Percentiles rank a stretch among this genome's conserved stretches.
Conservation (phyloP, 768 basidiomycete genomes). For the Suillus cothurnatus region DNA sequence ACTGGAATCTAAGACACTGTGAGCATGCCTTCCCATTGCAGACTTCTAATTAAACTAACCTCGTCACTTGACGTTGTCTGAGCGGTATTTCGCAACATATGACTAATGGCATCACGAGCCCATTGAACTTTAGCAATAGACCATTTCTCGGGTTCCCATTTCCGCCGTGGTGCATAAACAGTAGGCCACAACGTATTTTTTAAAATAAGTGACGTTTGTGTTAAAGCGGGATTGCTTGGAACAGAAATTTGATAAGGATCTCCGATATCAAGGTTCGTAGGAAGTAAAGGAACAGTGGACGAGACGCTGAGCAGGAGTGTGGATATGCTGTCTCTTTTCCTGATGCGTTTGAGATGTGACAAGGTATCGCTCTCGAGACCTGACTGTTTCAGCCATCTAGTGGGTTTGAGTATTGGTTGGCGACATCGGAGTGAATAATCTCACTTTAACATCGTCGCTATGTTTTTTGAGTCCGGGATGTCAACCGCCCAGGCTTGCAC, state of each 20-base stretch:
- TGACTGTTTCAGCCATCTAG: slow-evolving; percentile 70
- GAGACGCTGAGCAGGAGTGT: slow-evolving; percentile 58
- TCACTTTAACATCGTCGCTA: slow-evolving; percentile 65
- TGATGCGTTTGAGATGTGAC: slow-evolving; percentile 77
- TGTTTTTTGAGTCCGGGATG: slow-evolving; percentile 60
- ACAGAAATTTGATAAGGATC: slow-evolving; percentile 61
- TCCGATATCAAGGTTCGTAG: slow-evolving; percentile 46
- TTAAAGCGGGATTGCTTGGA: slow-evolving; percentile 69
- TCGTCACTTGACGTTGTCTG: slow-evolving; percentile 55
- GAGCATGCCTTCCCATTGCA: neutral
- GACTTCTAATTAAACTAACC: slow-evolving; percentile 39
- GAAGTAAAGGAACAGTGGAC: slow-evolving; percentile 48
- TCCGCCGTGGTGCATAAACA: slow-evolving; percentile 67
- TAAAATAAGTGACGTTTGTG: slow-evolving; percentile 58
- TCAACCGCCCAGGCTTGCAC: slow-evolving; percentile 81
- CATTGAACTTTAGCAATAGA: slow-evolving; percentile 65
- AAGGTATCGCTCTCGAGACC: slow-evolving; percentile 63
- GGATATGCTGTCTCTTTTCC: slow-evolving; percentile 48
- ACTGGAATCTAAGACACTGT: slow-evolving; percentile 61
- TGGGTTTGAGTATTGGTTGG: neutral
- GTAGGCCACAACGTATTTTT: slow-evolving; percentile 90
- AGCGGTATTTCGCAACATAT: slow-evolving; percentile 51
- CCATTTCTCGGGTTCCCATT: slow-evolving; percentile 70
- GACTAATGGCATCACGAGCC: slow-evolving; percentile 70
- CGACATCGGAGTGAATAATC: slow-evolving; percentile 11